Evolutionary conservation across 768 basidiomycete genomes (phyloP).

Genomic region (Exidia glandulosa): DNA sequence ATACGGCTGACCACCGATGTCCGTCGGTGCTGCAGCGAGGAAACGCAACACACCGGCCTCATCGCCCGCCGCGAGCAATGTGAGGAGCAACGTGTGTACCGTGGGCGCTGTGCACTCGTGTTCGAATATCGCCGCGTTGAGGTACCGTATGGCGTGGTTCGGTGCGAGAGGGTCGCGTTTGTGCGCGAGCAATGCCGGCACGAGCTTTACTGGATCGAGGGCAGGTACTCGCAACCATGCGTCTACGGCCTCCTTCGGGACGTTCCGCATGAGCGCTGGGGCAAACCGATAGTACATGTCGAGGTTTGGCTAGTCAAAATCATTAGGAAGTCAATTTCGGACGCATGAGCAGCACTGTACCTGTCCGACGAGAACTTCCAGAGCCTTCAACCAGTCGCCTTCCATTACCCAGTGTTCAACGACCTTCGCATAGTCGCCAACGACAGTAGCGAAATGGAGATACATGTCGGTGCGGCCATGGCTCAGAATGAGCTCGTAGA

Average conservation of each 20-base stretch:
- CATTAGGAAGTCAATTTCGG: not conserved
- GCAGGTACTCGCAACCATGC: slow-evolving; percentile 78
- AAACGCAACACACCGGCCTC: slow-evolving; percentile 75
- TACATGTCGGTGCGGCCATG: slow-evolving; percentile 92
- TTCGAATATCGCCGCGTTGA: slow-evolving; percentile 75
- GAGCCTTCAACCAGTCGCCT: slow-evolving; percentile 84
- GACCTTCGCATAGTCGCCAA: slow-evolving; percentile 76
- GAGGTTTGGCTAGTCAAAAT: slow-evolving; percentile 48
- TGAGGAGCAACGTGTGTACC: slow-evolving; percentile 89
- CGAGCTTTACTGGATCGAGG: slow-evolving; percentile 72
- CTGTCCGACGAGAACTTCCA: slow-evolving; percentile 85
- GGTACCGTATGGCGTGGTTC: slow-evolving; percentile 84
- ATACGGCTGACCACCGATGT: slow-evolving; percentile 78
- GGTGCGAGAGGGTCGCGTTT: slow-evolving; percentile 66
- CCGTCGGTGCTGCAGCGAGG: slow-evolving; percentile 66
- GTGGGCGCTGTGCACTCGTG: slow-evolving; percentile 71
- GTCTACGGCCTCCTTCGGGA: slow-evolving; percentile 84
- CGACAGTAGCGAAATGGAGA: slow-evolving; percentile 71
- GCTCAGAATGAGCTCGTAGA: slow-evolving; percentile 86
- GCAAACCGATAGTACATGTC: slow-evolving; percentile 92
- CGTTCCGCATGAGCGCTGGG: slow-evolving; percentile 73
- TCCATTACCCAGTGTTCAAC: slow-evolving; percentile 88
- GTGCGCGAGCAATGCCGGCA: slow-evolving; percentile 78
- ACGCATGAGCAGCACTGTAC: slow-evolving; percentile 26
- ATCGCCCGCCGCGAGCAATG: slow-evolving; percentile 64